Evolutionary conservation across 139 green algal genomes (phyloP).

Genomic region (Klebsormidium nitens): DNA sequence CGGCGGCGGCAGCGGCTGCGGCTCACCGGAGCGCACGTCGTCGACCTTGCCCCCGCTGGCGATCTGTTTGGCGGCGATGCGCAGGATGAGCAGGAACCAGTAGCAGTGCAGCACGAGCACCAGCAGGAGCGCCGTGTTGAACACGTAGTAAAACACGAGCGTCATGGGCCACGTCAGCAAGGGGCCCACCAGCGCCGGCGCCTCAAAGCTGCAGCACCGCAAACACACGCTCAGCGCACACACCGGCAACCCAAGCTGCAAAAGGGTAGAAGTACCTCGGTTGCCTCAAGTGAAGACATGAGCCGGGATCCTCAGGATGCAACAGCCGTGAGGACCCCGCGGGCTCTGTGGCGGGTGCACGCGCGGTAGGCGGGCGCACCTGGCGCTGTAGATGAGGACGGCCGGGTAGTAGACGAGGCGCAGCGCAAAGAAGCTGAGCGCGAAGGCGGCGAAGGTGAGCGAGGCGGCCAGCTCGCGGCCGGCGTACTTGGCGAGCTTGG

Average conservation of each 20-base stretch:
- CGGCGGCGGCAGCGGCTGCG: no score
- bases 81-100: constrained; percentile 66
- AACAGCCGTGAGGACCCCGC: background rate
- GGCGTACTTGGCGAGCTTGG: constrained; percentile 64
- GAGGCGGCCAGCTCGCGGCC: constrained; percentile 33
- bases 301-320: background rate
- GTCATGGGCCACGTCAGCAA: constrained; percentile 28
- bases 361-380: background rate
- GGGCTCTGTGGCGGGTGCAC: background rate
- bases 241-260: background rate
- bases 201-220: constrained; percentile 14
- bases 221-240: constrained; percentile 2
- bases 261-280: background rate
- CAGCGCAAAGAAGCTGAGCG: constrained; percentile 50
- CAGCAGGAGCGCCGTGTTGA: constrained; percentile 42
- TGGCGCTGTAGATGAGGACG: constrained; percentile 49
- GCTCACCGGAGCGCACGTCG: constrained; percentile 35
- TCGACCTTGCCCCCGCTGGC: constrained; percentile 18
- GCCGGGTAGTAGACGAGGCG: constrained; percentile 52
- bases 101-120: constrained; percentile 69
- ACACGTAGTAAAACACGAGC: constrained; percentile 36
- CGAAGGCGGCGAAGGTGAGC: constrained; percentile 49
- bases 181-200: constrained; percentile 10
- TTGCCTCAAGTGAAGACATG: background rate
- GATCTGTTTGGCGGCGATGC: constrained; percentile 24